Evolutionary conservation across 2,329 filamentous ascomycete genomes (phyloP), one percentile per base, ranked within the genome.

Genomic region (Graphiopsis chlorocephala): DNA sequence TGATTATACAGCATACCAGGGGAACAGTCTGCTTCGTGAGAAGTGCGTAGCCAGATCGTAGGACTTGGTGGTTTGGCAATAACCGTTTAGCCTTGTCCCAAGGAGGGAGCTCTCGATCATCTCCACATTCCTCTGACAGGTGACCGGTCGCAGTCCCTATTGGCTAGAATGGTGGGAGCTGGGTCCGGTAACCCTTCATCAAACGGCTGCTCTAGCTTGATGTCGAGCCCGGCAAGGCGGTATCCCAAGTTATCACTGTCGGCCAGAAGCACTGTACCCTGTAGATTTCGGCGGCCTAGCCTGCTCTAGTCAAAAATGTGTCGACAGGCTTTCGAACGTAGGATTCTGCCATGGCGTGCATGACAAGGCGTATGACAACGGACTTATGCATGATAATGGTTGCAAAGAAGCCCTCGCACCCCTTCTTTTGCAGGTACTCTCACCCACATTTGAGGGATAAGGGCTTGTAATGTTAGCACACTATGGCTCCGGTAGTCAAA

Each of bases 401-500:
- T 20, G 38, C 38, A n/a, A 45, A n/a, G 10, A 7, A 20, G 26
- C 50, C 25, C 17, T 28, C 28, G 50, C 48, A 4, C 11, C 6
- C 15, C n/a, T 12, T 53, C 50, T 31, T 6, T 53, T 45, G 38
- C 38, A 20, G 38, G 8, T 8, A 11, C n/a, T 20, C n/a, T 15
- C 10, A n/a, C 38, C 38, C 3, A 12, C n/a, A 45, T 45, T 45
- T 10, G 38, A 45, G 38, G 38, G 7, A 20, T 3, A 45, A 45
- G n/a, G 20, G 38, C 64, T 56, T 65, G 6, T 45, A 35, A 61
- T 64, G 55, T 45, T 6, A 28, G 29, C 53, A 42, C n/a, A 25
- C 48, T 17, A 74, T 73, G 72, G 72, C 73, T 59, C 75, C 74
- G 42, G 69, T 68, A 45, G 66, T 74, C 56, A 68, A 68, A 29